These are phyloP conservation scores for Haematococcus lacustris DNA, from an alignment of 139 green algal genomes.

Conservation along the genomic window DNA sequence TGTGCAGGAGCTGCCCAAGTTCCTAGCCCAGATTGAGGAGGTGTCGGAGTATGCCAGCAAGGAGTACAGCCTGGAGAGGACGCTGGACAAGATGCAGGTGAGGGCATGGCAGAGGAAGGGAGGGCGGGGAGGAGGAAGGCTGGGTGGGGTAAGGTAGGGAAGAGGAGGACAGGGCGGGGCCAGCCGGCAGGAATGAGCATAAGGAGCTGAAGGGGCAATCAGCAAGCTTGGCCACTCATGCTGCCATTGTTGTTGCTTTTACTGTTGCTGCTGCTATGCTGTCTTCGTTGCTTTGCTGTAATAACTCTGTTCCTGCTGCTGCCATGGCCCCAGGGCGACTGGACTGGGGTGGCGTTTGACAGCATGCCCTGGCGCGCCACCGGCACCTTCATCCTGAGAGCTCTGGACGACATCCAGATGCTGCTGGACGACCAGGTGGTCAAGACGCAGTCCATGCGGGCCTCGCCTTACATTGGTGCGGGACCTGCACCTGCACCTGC, in stretches of 20 bases:
- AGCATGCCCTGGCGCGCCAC: slow-evolving; percentile 57
- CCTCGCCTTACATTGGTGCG: slow-evolving; percentile 63
- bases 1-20: slow-evolving; percentile 40
- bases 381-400: slow-evolving; percentile 49
- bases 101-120: no score
- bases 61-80: slow-evolving; percentile 48
- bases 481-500: no score
- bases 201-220: no score
- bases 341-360: slow-evolving; percentile 53
- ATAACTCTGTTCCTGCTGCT: no score
- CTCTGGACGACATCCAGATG: slow-evolving; percentile 66
- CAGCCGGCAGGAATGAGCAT: no score
- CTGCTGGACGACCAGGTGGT: slow-evolving; percentile 65
- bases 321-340: slow-evolving; percentile 2
- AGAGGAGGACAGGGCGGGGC: no score
- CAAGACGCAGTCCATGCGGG: slow-evolving; percentile 76
- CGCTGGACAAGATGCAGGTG: slow-evolving; percentile 77
- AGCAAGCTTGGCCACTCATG: no score
- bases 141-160: no score
- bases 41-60: slow-evolving; percentile 50
- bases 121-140: no score
- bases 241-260: no score
- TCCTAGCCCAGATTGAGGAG: slow-evolving; percentile 61
- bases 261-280: no score
- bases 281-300: no score